Evolutionary conservation across 2,329 filamentous ascomycete species (phyloP), one percentile per base, ranked within the genome.

Genomic region (Paecilomyces sp.): DNA sequence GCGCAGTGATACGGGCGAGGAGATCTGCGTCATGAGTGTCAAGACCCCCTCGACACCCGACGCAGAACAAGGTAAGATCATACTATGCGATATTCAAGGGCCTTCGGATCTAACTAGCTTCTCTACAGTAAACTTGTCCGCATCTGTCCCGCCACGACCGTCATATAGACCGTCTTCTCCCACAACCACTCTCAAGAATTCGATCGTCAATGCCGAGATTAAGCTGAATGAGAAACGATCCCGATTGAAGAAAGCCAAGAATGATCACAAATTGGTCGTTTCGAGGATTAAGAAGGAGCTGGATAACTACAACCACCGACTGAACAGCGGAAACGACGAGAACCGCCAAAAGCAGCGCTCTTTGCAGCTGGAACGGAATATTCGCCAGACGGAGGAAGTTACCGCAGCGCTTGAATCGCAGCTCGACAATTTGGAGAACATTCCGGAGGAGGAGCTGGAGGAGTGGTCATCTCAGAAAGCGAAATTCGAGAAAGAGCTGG

Each of bases 141-240:
- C 78, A 28, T 71, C 78, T 18, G 77, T 82, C 28, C 77, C 82
- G 52, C 78, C 81, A 55, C 83, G 85, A 62, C 83, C 84, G 62
- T 79, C 82, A 31, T 79, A 87, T 58, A 82, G 85, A 52, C 85
- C 85, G 54, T 85, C 84, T 47, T 88, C 85, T 25, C 85, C 85
- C 15, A 83, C 82, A 13, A 87, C 85, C 15, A 88, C 85, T 1
- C 75, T 88, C 56, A 86, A 83, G 70, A 86, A 87, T 61, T 87
- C 85, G 7, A 86, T 88, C 58, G 76, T 82, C 62, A 83, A 84
- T 47, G 83, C 83, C 47, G 84, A 88, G 68, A 77, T 80, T 57
- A 85, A 85, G 66, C 73, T 87, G 28, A 81, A 81, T 61, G 85
- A 88, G 62, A 80, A 81, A 59, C 82, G 83, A 56, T 80, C 82